A percentile compares a stretch with the other conserved stretches of the same genome.
phyloP scores from a whole-genome alignment of 495 filamentous ascomycete species.

The Neurospora sp. region DNA sequence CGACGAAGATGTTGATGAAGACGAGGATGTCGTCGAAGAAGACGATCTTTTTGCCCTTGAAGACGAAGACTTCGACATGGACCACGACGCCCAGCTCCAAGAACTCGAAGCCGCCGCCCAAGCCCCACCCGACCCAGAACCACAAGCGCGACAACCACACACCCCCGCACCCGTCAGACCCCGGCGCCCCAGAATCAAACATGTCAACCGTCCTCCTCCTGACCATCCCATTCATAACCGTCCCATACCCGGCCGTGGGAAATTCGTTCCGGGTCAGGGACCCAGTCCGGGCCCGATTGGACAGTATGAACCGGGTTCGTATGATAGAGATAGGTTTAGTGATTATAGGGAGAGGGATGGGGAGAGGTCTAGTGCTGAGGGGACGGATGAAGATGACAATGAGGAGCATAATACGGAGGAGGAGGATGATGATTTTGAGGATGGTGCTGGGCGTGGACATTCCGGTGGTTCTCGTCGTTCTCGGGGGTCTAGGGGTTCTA shows the following conservation, averaged over 20 bases:
- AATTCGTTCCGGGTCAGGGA: background rate
- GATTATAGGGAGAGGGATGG: background rate
- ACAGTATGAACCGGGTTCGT: background rate
- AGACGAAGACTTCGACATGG: background rate
- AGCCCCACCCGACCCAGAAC: background rate
- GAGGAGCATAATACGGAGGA: background rate
- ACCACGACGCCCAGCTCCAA: background rate
- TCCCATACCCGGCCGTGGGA: background rate
- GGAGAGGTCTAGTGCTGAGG: background rate
- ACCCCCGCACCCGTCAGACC: background rate
- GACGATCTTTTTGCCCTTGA: background rate
- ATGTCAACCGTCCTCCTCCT: background rate
- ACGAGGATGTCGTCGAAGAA: background rate
- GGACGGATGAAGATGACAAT: background rate
- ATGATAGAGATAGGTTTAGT: background rate
- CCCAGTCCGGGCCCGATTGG: background rate
- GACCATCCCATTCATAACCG: background rate
- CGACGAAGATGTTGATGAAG: background rate
- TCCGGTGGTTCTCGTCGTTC: background rate
- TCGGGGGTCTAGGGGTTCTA: background rate
- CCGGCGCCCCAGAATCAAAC: background rate
- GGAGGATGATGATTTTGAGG: background rate
- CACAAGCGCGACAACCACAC: background rate
- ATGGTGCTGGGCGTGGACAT: background rate
- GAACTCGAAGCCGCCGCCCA: background rate